Evolutionary conservation across 148 eudicot genomes (phyloP).

Genomic region (Limonium bicolor): DNA sequence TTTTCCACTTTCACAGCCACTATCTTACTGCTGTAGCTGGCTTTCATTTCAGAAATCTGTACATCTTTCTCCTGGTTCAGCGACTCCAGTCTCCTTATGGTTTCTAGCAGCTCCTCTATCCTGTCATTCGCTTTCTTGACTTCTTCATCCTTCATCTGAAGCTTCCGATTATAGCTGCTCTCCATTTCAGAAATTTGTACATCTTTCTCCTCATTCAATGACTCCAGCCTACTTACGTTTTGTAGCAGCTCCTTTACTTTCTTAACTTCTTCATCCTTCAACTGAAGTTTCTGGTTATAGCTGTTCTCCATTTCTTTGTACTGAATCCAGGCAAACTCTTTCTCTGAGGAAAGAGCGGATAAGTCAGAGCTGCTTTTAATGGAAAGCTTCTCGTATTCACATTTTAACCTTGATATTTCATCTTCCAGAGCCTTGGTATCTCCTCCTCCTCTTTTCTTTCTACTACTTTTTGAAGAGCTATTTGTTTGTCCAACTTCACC

Average conservation of each 20-base stretch:
- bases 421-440: constrained; percentile 18
- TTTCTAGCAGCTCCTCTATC: constrained; percentile 1
- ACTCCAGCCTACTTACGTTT: constrained; percentile 34
- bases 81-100: constrained; percentile 37
- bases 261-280: constrained; percentile 25
- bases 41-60: constrained; percentile 16
- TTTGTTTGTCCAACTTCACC: constrained; percentile 3
- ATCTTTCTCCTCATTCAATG: constrained; percentile 36
- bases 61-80: constrained; percentile 32
- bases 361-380: constrained; percentile 23
- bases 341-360: constrained; percentile 46
- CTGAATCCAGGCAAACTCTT: constrained; percentile 60
- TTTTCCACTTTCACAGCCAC: constrained; percentile 21
- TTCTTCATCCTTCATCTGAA: constrained; percentile 32
- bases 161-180: constrained; percentile 16
- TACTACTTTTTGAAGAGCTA: constrained; percentile 6
- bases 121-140: not conserved
- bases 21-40: constrained; percentile 17
- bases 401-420: constrained; percentile 23
- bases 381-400: constrained; percentile 34
- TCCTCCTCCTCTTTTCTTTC: constrained; percentile 1
- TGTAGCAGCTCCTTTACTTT: not conserved
- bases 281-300: constrained; percentile 16
- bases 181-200: constrained; percentile 23
- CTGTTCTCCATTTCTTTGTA: constrained; percentile 35